phyloP scores from a whole-genome alignment of 2,329 filamentous ascomycete genomes.

The Escovopsis sp. region DNA sequence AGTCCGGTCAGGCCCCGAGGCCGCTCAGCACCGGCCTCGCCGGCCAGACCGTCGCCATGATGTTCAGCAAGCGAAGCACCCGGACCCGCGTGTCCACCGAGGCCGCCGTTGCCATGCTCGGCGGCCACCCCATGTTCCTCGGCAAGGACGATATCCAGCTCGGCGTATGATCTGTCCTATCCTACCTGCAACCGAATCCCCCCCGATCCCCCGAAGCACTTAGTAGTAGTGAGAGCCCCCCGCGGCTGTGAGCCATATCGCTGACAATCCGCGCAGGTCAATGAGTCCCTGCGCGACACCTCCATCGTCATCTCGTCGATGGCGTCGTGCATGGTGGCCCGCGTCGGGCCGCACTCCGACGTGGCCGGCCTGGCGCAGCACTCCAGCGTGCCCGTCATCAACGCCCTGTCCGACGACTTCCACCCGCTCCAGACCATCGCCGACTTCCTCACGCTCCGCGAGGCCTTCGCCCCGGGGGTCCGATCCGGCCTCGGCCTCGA shows the following conservation, averaged over 20 bases:
- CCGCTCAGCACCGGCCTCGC: conserved; percentile 47
- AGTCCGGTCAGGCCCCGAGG: conserved; percentile 42
- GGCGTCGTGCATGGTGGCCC: conserved; percentile 70
- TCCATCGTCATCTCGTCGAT: conserved; percentile 87
- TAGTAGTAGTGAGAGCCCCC: too few species aligned
- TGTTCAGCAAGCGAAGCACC: conserved; percentile 93
- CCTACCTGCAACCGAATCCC: neutral
- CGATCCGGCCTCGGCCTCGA: conserved; percentile 48
- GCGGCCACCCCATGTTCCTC: conserved; percentile 91
- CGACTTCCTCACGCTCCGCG: conserved; percentile 82
- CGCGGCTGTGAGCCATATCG: neutral
- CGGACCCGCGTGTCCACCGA: conserved; percentile 89
- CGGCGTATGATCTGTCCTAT: conserved; percentile 42
- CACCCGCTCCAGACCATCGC: conserved; percentile 91
- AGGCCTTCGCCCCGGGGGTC: conserved; percentile 44
- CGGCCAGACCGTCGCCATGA: conserved; percentile 79
- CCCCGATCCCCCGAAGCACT: neutral
- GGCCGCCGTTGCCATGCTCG: conserved; percentile 73
- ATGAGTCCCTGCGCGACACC: conserved; percentile 90
- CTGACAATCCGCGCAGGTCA: conserved; percentile 40
- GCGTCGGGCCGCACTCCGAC: conserved; percentile 64
- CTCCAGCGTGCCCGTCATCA: conserved; percentile 70
- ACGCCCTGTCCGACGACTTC: conserved; percentile 77
- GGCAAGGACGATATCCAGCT: conserved; percentile 94
- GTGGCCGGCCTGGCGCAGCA: conserved; percentile 55